Evolutionary conservation across 306 rosid genomes (phyloP).

Genomic region (Alnus glutinosa): DNA sequence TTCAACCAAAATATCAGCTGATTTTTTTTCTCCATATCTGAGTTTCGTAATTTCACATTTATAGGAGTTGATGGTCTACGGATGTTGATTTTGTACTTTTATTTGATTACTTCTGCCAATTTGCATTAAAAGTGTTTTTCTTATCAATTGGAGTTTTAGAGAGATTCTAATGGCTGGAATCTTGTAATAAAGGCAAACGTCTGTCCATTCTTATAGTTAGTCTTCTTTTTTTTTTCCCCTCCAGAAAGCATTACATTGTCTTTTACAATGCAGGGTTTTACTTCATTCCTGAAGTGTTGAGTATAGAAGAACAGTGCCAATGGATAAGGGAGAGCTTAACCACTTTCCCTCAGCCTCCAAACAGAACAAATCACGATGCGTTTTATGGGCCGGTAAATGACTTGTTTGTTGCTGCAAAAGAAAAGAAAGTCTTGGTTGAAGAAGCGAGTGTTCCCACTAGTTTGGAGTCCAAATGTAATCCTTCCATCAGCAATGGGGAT

Average conservation of each 20-base stretch:
- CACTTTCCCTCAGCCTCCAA: conserved; percentile 87
- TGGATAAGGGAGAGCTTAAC: conserved; percentile 77
- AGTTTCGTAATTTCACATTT: not conserved
- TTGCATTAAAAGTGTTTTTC: not conserved
- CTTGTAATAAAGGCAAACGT: not conserved
- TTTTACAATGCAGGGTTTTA: conserved; percentile 58
- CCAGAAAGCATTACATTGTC: not conserved
- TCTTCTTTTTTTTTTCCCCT: not conserved
- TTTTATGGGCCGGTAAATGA: conserved; percentile 66
- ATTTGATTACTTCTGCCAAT: not conserved
- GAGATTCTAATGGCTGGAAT: not conserved
- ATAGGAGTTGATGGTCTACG: not conserved
- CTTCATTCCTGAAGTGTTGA: conserved; percentile 75
- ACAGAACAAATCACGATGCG: conserved; percentile 91
- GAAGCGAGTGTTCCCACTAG: conserved; percentile 33
- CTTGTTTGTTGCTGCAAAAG: conserved; percentile 62
- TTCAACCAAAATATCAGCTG: not conserved
- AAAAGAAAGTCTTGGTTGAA: conserved; percentile 52
- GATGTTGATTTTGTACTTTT: not conserved
- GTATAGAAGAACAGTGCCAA: conserved; percentile 61
- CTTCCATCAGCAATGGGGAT: conserved; percentile 27
- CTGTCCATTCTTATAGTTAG: not conserved
- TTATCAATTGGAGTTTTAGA: not conserved
- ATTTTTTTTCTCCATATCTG: not conserved
- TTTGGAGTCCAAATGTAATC: conserved; percentile 26